Conservation (phyloP, 1,284 basidiomycete genomes). For the Phellopilus nigrolimitatus region DNA sequence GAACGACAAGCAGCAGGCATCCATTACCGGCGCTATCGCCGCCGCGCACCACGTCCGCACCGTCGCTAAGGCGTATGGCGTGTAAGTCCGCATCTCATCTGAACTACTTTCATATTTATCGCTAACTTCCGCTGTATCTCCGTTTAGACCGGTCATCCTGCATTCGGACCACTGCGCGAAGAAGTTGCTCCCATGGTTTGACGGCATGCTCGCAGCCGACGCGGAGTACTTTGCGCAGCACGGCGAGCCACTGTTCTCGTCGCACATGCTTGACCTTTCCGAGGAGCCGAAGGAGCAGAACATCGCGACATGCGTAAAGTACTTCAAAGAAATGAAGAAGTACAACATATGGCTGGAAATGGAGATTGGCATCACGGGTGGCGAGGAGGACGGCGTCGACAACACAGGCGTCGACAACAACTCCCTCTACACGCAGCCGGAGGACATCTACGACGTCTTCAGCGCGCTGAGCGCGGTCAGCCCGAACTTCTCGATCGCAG, state of each 20-base stretch:
- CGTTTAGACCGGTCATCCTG: constrained; percentile 83
- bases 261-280: constrained; percentile 99
- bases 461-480: constrained; percentile 78
- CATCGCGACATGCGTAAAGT: constrained; percentile 90
- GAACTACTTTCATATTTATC: too few species aligned
- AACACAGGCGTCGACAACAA: constrained; percentile 94
- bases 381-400: constrained; percentile 98
- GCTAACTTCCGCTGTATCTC: neutral
- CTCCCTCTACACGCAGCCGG: constrained; percentile 94
- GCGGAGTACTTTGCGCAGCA: constrained; percentile 91
- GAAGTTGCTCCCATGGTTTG: constrained; percentile 99
- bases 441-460: constrained; percentile 94
- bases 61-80: constrained; percentile 85
- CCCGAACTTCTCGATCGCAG: constrained; percentile 95
- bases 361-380: constrained; percentile 99
- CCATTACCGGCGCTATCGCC: constrained; percentile 86
- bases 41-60: constrained; percentile 92
- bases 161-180: constrained; percentile 99
- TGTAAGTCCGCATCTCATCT: constrained; percentile 57
- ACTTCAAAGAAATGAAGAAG: constrained; percentile 94
- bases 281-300: constrained; percentile 98
- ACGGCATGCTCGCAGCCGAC: constrained; percentile 97
- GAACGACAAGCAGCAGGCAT: constrained; percentile 97
- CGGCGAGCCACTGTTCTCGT: constrained; percentile 92
- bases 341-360: constrained; percentile 98